Percentiles rank a stretch among this genome's conserved stretches.
These are phyloP conservation scores for Rubus idaeus DNA, from an alignment of 306 rosid species.

Conservation along the genomic window DNA sequence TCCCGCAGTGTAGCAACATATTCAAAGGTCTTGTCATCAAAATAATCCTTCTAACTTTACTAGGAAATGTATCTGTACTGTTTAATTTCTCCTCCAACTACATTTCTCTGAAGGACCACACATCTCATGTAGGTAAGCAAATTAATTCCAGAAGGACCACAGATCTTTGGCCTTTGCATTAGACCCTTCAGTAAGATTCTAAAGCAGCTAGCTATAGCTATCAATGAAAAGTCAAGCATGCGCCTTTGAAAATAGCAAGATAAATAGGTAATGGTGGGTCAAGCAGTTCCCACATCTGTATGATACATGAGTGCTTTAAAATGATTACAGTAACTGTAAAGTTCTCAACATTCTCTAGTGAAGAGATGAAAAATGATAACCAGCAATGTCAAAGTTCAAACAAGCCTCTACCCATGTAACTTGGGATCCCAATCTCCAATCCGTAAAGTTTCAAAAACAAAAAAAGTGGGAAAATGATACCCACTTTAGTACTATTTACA, in stretches of 20 bases:
- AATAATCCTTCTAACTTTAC: neutral
- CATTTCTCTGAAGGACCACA: neutral
- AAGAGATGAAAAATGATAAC: neutral
- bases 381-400: slow-evolving; percentile 10
- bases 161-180: too few relatives aligned
- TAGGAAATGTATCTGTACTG: neutral
- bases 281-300: neutral
- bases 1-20: neutral
- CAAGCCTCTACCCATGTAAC: neutral
- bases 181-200: neutral
- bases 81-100: too few relatives aligned
- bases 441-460: slow-evolving; percentile 10
- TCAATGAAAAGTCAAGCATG: neutral
- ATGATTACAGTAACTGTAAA: neutral
- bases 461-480: neutral
- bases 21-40: neutral
- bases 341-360: slow-evolving; percentile 6
- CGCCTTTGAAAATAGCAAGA: slow-evolving; percentile 9
- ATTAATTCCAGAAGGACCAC: too few relatives aligned
- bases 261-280: neutral
- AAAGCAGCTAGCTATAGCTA: neutral
- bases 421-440: slow-evolving; percentile 1
- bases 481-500: neutral
- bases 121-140: neutral
- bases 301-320: neutral